Evolutionary conservation across 345 rosid species (phyloP).

Genomic region (Euphorbia peplus): DNA sequence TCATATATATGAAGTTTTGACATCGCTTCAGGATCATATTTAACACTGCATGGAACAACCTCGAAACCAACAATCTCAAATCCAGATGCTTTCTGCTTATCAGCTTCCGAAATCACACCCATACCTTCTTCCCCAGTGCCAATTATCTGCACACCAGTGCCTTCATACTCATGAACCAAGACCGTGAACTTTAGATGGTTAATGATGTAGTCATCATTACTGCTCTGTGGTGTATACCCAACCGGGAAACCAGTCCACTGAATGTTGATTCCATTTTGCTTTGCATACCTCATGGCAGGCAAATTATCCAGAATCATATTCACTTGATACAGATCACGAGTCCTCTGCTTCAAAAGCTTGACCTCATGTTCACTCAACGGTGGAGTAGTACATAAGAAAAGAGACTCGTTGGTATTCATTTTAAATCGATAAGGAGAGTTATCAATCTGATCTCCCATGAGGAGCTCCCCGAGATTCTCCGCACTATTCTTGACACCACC

Average conservation of each 20-base stretch:
- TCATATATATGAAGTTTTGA: constrained; percentile 62
- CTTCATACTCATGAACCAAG: constrained; percentile 73
- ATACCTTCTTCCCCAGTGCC: constrained; percentile 87
- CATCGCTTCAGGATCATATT: constrained; percentile 54
- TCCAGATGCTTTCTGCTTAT: constrained; percentile 60
- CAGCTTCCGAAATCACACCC: constrained; percentile 74
- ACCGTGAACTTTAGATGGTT: constrained; percentile 75
- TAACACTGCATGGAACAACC: constrained; percentile 79
- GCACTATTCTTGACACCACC: constrained; percentile 68
- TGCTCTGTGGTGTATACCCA: constrained; percentile 62
- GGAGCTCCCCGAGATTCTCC: constrained; percentile 88
- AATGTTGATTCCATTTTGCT: constrained; percentile 62
- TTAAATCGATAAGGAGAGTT: constrained; percentile 74
- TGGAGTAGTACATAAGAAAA: constrained; percentile 62
- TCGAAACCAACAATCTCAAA: constrained; percentile 83
- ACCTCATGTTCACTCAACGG: constrained; percentile 66
- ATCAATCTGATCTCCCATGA: constrained; percentile 90
- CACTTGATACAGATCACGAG: constrained; percentile 75
- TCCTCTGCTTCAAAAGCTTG: constrained; percentile 84
- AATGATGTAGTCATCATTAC: constrained; percentile 73
- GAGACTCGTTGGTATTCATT: constrained; percentile 65
- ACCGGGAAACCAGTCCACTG: constrained; percentile 90
- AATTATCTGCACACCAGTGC: constrained; percentile 66
- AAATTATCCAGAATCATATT: constrained; percentile 82
- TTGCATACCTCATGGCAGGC: constrained; percentile 74